Base-by-base conservation (phyloP, 2,329 filamentous ascomycete genomes). In the Elsinoe arachidis region DNA sequence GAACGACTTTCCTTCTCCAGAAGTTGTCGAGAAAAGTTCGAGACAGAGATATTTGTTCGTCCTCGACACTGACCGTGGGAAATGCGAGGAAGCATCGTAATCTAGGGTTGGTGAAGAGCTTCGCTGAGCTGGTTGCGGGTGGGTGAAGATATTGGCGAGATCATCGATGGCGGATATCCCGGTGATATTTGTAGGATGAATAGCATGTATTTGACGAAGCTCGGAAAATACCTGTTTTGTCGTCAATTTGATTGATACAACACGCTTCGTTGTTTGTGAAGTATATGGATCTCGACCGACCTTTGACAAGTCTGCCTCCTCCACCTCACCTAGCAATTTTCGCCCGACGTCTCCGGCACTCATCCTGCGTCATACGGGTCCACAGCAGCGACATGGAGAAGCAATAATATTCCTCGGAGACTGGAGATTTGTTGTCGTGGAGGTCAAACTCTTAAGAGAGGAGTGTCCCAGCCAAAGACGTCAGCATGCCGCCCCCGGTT, bases 1-100 rank as follows among this genome's bases (percentile, higher is more conserved):
- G 35, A 80, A 77, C 1, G 82, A 80, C 68, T 83, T 84, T 9
- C 82, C 83, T 10, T 75, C 71, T 23, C 74, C 76, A 2, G 80
- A 70, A 11, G 71, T 70, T 35, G 72, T 68, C 53, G 80, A 80
- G 17, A 77, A 73, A 46, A 85, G 71, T 64, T 84, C 81, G 53
- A 85, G 62, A 4, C 79, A 71, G 0, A 76, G 72, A 9, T 65
- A 64, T 56, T 47, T 61, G 33, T 43, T 57, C 47, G 35, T 58
- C 11, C 21, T 34, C 3, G 5, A 12, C 10, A 14, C 34, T 5
- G 46, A 14, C 10, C 34, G 26, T 11, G 26, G 12, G 15, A 15
- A 3, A n/a, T 51, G 6, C 10, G 26, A 12, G 15, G n/a, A n/a
- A n/a, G 2, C 3, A 9, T 53, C 33, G 10, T 53, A 17, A 26